These are phyloP conservation scores for Stipa capillata DNA, from an alignment of 176 grass and related monocot genomes.

Conservation along the genomic window DNA sequence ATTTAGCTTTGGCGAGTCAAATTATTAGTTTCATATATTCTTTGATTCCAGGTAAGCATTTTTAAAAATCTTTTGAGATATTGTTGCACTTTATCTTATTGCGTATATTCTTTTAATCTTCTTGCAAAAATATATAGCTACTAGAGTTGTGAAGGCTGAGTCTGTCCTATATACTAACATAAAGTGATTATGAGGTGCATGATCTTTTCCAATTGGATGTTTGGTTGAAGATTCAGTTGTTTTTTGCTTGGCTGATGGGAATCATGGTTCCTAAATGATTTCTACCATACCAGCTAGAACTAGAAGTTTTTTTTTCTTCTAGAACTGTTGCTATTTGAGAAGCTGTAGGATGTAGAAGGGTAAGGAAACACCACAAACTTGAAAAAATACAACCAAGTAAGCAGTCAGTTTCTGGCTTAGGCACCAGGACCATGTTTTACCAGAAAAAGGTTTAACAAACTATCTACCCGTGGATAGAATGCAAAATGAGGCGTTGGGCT, in stretches of 20 bases:
- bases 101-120: neutral
- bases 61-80: neutral
- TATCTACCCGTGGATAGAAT: neutral
- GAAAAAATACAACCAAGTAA: neutral
- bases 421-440: neutral
- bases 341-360: neutral
- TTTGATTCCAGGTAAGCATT: constrained; percentile 79
- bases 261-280: neutral
- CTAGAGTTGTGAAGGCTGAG: neutral
- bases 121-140: neutral
- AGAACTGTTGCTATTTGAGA: neutral
- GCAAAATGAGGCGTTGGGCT: neutral
- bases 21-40: constrained; percentile 90
- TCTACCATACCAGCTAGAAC: neutral
- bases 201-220: neutral
- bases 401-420: neutral
- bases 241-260: neutral
- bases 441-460: neutral
- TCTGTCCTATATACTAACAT: neutral
- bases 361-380: neutral
- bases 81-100: neutral
- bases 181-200: neutral
- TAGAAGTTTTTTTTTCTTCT: neutral
- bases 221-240: neutral
- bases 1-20: constrained; percentile 97